Base-by-base conservation (phyloP, 169 alveolate species). In the Plasmodium falciparum region DNA sequence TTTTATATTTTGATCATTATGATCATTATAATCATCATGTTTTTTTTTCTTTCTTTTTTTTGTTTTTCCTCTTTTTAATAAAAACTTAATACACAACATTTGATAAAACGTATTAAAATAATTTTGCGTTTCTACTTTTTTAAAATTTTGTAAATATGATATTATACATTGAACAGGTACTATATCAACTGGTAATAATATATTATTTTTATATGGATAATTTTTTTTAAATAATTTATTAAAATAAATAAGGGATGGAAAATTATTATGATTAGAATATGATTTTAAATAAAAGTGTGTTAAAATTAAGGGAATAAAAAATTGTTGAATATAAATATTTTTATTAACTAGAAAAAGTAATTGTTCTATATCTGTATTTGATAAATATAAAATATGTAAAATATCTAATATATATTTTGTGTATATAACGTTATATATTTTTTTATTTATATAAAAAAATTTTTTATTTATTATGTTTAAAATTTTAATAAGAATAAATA, bases 321-420 rank as follows among this genome's bases (percentile, higher is more conserved):
- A 62, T 4, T 43, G 45, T 63, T 80, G 69, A 22, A 69, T 26
- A 62, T 66, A 72, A n/a, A 15, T 8, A 61, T 67, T 80, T 20
- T 80, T 54, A 17, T 33, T 80, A n/a, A 80, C 17, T 47, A 80
- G 65, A 73, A 62, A 80, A 15, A 80, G 39, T 29, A 80, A 61
- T 26, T 80, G 90, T n/a, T 80, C 83, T 12, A 80, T 80, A 20
- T 80, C 90, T 56, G 33, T 80, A 73, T 80, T 80, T 24, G 74
- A 67, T 33, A 80, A 62, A 26, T 29, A 80, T 45, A 80, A 20
- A n/a, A 54, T 80, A 7, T 45, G 43, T 24, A 26, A 59, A 11
- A 39, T 24, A 20, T 52, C n/a, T 26, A 13, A 20, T 43, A 52
- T 12, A 17, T 17, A 9, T 20, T 3, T 8, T 65, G 29, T 54